Evolutionary conservation across 306 rosid species (phyloP).

Genomic region (Vigna hirtella): DNA sequence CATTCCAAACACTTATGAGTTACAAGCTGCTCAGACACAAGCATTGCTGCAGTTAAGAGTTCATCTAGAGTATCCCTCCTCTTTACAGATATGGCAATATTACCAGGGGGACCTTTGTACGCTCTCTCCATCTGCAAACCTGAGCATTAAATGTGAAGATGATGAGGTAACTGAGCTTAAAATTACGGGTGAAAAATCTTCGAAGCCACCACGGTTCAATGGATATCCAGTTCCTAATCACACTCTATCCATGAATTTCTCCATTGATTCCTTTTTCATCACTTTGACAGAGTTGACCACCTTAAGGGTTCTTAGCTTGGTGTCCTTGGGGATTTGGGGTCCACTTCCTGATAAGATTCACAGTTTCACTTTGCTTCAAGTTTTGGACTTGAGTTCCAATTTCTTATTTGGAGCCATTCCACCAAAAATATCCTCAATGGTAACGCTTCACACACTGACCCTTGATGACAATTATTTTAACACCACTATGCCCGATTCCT

Average conservation of each 20-base stretch:
- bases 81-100: slow-evolving; percentile 59
- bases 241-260: slow-evolving; percentile 67
- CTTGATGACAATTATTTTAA: slow-evolving; percentile 74
- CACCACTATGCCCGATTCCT: slow-evolving; percentile 67
- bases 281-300: slow-evolving; percentile 68
- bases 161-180: slow-evolving; percentile 67
- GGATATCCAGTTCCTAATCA: slow-evolving; percentile 72
- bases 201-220: slow-evolving; percentile 52
- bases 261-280: slow-evolving; percentile 71
- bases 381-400: slow-evolving; percentile 81
- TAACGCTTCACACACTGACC: slow-evolving; percentile 55
- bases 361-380: slow-evolving; percentile 66
- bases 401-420: slow-evolving; percentile 76
- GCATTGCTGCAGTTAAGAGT: slow-evolving; percentile 67
- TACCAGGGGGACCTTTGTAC: slow-evolving; percentile 60
- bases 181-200: slow-evolving; percentile 69
- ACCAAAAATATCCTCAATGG: slow-evolving; percentile 61
- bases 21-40: slow-evolving; percentile 60
- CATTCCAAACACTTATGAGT: slow-evolving; percentile 54
- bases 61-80: slow-evolving; percentile 69
- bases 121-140: slow-evolving; percentile 54
- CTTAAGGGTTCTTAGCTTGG: slow-evolving; percentile 81
- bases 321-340: slow-evolving; percentile 91
- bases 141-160: slow-evolving; percentile 65
- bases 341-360: slow-evolving; percentile 78